Evolutionary conservation across 805 yeast genomes (phyloP), one percentile per base, ranked within the genome.

Genomic region (Lachancea waltii): DNA sequence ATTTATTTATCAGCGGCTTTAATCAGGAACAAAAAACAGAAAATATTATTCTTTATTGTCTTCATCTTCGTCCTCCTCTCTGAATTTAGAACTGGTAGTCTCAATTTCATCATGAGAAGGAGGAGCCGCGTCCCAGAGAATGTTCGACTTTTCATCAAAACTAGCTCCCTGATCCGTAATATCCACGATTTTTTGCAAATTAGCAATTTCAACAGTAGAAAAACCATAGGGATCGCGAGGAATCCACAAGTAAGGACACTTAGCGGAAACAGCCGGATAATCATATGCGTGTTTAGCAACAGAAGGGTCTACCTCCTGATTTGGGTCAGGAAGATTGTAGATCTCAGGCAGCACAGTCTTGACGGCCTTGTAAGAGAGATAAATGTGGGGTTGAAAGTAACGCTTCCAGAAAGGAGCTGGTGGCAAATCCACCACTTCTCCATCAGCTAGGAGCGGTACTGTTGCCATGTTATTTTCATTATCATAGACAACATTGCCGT

Each of bases 201-300:
- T 66, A 27, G 70, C 72, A 16, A 83, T 78, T 50, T 80, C 77
- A 10, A 53, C 56, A 2, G 68, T 62, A 1, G 95, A 82, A 49
- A 85, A 72, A 1, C 97, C 97, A 73, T 77, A 75, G 7, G 85
- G 81, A 58, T 90, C 98, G 41, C 68, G 67, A n/a, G 97, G 94
- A 52, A 90, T 76, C 98, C 98, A 90, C 15, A 90, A 64, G n/a
- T 69, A 67, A 2, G 95, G 95, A 49, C 84, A 73, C 31, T 68
- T 58, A 0, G 81, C 81, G 19, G 75, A 65, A 13, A 81, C 78
- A 5, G 81, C 84, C 2, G 97, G 97, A 53, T 72, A 73, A 52
- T 77, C 76, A 61, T 81, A 90, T 0, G 95, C 92, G 45, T 73
- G 77, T 35, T 72, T 68, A 16, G 45, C 38, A 11, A 19, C 21